Conservation (phyloP, 192 early-diverging fungal species). For the Dimargaris cristalligena region DNA sequence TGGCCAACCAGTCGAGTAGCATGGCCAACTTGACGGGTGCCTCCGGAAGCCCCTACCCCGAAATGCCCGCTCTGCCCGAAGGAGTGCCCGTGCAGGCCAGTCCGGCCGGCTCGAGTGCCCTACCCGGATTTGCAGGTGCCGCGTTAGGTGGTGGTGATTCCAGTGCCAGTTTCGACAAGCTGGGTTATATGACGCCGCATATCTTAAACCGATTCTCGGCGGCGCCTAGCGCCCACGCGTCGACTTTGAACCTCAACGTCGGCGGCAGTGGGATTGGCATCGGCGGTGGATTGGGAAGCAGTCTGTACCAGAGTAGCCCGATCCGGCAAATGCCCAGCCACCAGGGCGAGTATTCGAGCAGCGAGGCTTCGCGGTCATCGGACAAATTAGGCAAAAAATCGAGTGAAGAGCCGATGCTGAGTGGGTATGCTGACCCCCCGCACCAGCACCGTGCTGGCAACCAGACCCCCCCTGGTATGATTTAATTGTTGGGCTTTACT, state of each 20-base stretch:
- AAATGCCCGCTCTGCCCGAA: background rate
- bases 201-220: constrained; percentile 13
- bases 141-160: background rate
- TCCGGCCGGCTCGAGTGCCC: background rate
- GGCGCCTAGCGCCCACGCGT: constrained; percentile 6
- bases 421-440: background rate
- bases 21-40: background rate
- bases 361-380: background rate
- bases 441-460: background rate
- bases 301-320: background rate
- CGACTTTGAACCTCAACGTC: background rate
- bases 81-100: background rate
- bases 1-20: background rate
- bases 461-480: background rate
- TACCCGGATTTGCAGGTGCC: background rate
- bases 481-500: too few relatives aligned
- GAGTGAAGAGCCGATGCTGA: constrained; percentile 3
- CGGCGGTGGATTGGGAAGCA: background rate
- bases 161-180: constrained; percentile 22
- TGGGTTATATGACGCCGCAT: constrained; percentile 32
- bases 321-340: background rate
- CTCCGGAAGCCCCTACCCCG: background rate
- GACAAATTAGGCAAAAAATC: background rate
- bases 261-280: too few relatives aligned
- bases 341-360: too few relatives aligned